Conservation (phyloP, 805 yeast genomes). For the Candida pseudoglaebosa region DNA sequence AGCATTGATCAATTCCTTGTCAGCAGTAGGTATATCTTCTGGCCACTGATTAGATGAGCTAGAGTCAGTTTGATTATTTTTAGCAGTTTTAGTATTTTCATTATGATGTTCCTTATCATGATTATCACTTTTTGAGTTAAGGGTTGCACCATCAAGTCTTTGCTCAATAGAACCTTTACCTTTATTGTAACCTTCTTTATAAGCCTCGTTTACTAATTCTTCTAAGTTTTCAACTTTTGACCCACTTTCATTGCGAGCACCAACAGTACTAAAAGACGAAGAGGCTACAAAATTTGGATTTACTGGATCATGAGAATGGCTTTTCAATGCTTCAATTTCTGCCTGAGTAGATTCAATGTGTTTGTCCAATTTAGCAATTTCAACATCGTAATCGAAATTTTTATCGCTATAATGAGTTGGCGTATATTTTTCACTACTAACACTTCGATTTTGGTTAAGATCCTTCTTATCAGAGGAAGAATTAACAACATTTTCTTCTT, state of each 20-base stretch:
- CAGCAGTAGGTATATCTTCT: slow-evolving; percentile 5
- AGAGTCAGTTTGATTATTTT: too few species aligned
- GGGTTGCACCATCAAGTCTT: too few species aligned
- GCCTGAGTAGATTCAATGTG: background rate
- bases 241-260: slow-evolving; percentile 2
- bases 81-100: too few species aligned
- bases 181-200: background rate
- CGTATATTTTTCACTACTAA: background rate
- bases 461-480: background rate
- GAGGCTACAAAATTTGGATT: slow-evolving; percentile 1
- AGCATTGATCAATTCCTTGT: background rate
- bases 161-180: too few species aligned
- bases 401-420: slow-evolving; percentile 1
- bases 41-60: background rate
- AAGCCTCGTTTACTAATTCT: background rate
- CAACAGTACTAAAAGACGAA: slow-evolving; percentile 5
- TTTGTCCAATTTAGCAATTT: slow-evolving; percentile 4
- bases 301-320: background rate
- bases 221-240: background rate
- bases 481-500: background rate
- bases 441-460: background rate
- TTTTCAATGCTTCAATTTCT: slow-evolving; percentile 2
- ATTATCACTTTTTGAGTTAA: too few species aligned
- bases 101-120: too few species aligned
- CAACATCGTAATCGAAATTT: slow-evolving; percentile 9